Base-by-base conservation (phyloP, 345 rosid species). In the Hibiscus syriacus region DNA sequence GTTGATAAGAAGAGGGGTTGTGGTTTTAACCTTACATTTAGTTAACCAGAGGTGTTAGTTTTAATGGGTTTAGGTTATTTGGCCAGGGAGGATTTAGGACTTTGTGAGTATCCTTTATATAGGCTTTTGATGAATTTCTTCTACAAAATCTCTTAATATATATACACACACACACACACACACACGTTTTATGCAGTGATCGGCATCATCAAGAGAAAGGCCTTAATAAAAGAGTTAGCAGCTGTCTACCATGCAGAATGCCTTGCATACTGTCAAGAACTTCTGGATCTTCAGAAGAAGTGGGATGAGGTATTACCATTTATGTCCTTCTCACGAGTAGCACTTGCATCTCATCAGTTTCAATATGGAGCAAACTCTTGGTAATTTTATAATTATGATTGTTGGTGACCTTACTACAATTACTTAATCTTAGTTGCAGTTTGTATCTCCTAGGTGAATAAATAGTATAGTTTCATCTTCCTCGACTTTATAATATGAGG, bases 131-230 rank as follows among this genome's bases (percentile, higher is more conserved):
- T 53, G 55, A 58, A 27, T 27, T 72, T 80, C 23, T 19, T 9
- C 11, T 9, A 29, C 25, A 29, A 22, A 43, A 19, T 58, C 26
- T 26, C 54, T 48, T 55, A 70, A 49, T 19, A 12, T 9, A 20
- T 48, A 14, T 49, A 29, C 25, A 17, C n/a, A n/a, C n/a, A n/a
- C n/a, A n/a, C n/a, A n/a, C n/a, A n/a, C n/a, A n/a, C n/a, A n/a
- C n/a, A n/a, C 6, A 14, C 29, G 30, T 9, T 22, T 53, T 39
- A 53, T 69, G 50, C 73, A 93, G 98, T 87, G 94, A 86, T 90
- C 59, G 98, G 98, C 52, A 88, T 93, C 76, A 93, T 89, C 63
- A 90, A 87, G 68, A 89, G 99, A 77, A 93, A 89, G 61, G 96
- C 91, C 38, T 71, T 82, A 88, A 82, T 94, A 68, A 91, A 91